phyloP scores from a whole-genome alignment of 306 rosid genomes.

The Vigna reflexopilosa region DNA sequence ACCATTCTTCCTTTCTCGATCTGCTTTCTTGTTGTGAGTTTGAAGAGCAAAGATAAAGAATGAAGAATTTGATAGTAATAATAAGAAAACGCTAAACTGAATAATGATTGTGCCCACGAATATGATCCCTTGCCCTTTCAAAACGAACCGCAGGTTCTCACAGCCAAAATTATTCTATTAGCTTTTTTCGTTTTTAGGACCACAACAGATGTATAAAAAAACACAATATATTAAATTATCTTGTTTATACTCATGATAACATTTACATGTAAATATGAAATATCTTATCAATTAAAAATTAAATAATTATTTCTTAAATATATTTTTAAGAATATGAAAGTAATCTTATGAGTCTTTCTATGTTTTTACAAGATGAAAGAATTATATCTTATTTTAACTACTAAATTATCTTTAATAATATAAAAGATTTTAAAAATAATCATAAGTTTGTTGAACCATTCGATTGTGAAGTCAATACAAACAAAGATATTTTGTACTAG shows the following conservation, averaged over 20 bases:
- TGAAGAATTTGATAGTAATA: neutral
- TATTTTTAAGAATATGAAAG: neutral
- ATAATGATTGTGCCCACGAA: neutral
- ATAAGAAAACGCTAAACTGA: neutral
- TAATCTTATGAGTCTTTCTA: no score
- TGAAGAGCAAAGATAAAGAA: neutral
- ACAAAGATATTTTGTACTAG: neutral
- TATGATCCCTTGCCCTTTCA: neutral
- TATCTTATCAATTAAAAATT: no score
- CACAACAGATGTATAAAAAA: no score
- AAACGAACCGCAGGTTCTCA: no score
- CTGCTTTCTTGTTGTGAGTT: neutral
- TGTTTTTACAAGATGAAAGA: neutral
- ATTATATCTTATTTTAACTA: neutral
- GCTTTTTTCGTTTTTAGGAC: no score
- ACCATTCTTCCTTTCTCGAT: conserved; percentile 53
- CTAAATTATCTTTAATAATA: neutral
- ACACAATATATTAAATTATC: no score
- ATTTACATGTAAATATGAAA: no score
- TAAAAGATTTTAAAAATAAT: neutral
- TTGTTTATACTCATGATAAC: no score
- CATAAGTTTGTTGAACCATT: neutral
- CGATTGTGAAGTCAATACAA: neutral
- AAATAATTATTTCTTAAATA: no score
- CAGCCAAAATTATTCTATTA: no score